phyloP scores from a whole-genome alignment of 2,329 filamentous ascomycete genomes.

The Chaetomiaceae sp. region DNA sequence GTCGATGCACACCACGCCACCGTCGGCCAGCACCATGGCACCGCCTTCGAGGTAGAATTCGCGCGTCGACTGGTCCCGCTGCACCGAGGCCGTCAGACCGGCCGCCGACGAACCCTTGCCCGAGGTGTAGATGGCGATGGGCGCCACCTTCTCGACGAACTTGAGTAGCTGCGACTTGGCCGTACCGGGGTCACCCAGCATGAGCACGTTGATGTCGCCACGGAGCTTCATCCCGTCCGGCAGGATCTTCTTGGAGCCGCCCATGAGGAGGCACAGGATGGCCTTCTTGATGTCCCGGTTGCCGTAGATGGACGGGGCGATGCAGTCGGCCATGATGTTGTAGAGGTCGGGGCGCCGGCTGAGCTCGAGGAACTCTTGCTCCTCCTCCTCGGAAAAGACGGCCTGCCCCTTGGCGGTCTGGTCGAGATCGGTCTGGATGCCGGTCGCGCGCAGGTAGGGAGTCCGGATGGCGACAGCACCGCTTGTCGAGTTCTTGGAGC shows the following conservation, averaged over 20 bases:
- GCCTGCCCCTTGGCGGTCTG: slow-evolving; percentile 81
- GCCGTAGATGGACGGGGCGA: slow-evolving; percentile 95
- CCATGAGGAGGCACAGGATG: slow-evolving; percentile 87
- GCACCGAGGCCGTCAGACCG: slow-evolving; percentile 94
- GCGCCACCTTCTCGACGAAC: slow-evolving; percentile 93
- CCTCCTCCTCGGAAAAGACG: slow-evolving; percentile 88
- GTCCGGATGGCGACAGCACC: slow-evolving; percentile 92
- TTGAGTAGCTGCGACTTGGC: slow-evolving; percentile 97
- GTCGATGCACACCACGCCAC: slow-evolving; percentile 96
- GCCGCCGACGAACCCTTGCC: slow-evolving; percentile 97
- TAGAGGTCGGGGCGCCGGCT: slow-evolving; percentile 91
- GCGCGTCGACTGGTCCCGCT: slow-evolving; percentile 83
- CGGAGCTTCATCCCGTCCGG: slow-evolving; percentile 96
- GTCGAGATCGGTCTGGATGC: slow-evolving; percentile 85
- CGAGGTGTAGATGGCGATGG: slow-evolving; percentile 97
- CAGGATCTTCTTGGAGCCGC: slow-evolving; percentile 94
- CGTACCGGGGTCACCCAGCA: slow-evolving; percentile 95
- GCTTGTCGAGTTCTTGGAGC: slow-evolving; percentile 70
- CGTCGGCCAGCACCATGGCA: slow-evolving; percentile 96
- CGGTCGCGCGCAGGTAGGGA: slow-evolving; percentile 88
- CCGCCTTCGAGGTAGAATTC: slow-evolving; percentile 98
- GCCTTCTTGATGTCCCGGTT: slow-evolving; percentile 96
- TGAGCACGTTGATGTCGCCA: slow-evolving; percentile 95
- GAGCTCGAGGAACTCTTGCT: slow-evolving; percentile 91
- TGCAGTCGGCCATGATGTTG: slow-evolving; percentile 81